Conservation (phyloP, 1,284 basidiomycete species). For the Pseudozyma pruni region DNA sequence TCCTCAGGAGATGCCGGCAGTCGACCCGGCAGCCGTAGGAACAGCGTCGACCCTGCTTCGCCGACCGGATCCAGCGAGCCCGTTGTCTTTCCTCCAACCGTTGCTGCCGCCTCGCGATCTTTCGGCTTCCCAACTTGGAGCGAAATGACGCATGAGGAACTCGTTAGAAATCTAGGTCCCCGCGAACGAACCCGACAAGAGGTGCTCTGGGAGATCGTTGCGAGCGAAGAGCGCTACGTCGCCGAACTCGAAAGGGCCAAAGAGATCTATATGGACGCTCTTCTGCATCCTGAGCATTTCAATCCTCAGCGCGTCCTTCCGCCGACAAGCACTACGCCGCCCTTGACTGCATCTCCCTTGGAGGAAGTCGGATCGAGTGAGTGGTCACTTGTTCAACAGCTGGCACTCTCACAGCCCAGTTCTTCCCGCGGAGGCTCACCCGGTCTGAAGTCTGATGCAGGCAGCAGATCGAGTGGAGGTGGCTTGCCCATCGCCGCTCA, state of each 20-base stretch:
- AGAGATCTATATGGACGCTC: constrained; percentile 88
- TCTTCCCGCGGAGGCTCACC: neutral
- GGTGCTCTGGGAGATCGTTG: constrained; percentile 97
- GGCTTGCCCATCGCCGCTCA: constrained; percentile 58
- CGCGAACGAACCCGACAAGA: constrained; percentile 95
- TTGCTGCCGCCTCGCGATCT: constrained; percentile 11
- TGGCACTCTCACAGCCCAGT: neutral
- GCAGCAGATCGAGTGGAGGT: constrained; percentile 2
- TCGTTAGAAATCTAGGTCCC: constrained; percentile 90
- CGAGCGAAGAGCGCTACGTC: constrained; percentile 95
- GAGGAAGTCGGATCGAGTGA: neutral
- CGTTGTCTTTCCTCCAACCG: constrained; percentile 22
- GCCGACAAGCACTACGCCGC: neutral
- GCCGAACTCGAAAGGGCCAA: constrained; percentile 88
- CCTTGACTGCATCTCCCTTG: neutral
- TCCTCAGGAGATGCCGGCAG: constrained; percentile 29
- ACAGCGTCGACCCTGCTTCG: constrained; percentile 25
- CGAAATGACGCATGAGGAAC: constrained; percentile 91
- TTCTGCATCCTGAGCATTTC: constrained; percentile 76
- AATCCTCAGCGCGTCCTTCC: constrained; percentile 27
- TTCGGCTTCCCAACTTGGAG: constrained; percentile 79
- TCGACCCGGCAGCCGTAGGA: constrained; percentile 31
- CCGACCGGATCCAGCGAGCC: constrained; percentile 16
- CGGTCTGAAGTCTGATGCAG: neutral
- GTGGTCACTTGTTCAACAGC: neutral